phyloP scores from a whole-genome alignment of 2,329 filamentous ascomycete species.

The Magnaporthiopsis incrustans region DNA sequence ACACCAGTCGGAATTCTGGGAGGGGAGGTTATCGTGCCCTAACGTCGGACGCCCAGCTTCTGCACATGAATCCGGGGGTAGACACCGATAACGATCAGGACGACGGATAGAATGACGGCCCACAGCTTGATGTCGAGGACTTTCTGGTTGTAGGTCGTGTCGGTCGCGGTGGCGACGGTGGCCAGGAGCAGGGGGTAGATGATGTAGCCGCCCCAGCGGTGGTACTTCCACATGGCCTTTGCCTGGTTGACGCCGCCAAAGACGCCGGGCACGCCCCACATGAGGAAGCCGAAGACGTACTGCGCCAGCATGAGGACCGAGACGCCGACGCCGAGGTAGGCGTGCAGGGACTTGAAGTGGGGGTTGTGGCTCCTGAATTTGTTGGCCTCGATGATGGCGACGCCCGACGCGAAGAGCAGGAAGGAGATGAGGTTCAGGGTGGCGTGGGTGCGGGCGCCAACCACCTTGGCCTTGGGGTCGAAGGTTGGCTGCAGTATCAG shows the following conservation, averaged over 20 bases:
- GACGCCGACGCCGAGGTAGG: conserved; percentile 71
- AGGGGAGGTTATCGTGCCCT: not conserved
- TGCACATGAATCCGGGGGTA: conserved; percentile 71
- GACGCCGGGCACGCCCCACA: conserved; percentile 66
- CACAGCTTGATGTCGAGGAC: conserved; percentile 68
- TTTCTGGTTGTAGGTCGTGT: conserved; percentile 65
- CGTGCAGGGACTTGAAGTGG: conserved; percentile 77
- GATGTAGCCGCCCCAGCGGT: conserved; percentile 69
- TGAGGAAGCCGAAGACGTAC: conserved; percentile 70
- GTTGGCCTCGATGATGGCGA: conserved; percentile 73
- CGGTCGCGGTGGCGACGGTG: conserved; percentile 66
- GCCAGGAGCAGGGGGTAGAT: conserved; percentile 62
- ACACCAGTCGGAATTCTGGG: not conserved
- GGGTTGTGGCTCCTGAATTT: conserved; percentile 59
- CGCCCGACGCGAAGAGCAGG: conserved; percentile 53
- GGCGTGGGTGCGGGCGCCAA: conserved; percentile 56
- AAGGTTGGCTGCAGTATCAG: conserved; percentile 84
- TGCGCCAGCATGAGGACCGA: conserved; percentile 65
- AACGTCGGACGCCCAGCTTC: conserved; percentile 56
- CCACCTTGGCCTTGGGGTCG: conserved; percentile 56
- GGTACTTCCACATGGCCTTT: conserved; percentile 84
- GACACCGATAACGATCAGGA: conserved; percentile 63
- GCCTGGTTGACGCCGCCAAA: conserved; percentile 76
- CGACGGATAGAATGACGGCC: conserved; percentile 59
- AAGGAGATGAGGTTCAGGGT: conserved; percentile 60